These are phyloP conservation scores for Waitea zeae DNA, from an alignment of 1,284 basidiomycete species.

Conservation along the genomic window DNA sequence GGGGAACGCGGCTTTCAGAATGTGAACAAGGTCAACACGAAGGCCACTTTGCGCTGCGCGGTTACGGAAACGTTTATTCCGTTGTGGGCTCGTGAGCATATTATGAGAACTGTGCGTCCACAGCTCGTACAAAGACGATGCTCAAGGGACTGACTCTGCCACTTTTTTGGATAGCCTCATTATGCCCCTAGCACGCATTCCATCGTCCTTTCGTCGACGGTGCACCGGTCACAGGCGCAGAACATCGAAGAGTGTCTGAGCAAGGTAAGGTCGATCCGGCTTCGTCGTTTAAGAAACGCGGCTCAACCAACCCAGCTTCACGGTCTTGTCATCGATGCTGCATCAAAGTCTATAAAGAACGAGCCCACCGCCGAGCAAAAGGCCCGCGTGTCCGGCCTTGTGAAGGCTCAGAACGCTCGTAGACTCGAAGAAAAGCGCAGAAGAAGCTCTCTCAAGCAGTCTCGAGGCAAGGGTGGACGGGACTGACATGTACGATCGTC, in stretches of 20 bases:
- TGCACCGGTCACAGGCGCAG: conserved; percentile 54
- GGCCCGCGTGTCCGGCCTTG: too few species aligned
- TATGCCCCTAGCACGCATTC: conserved; percentile 49
- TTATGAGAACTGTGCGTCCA: conserved; percentile 31
- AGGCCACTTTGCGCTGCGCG: conserved; percentile 42
- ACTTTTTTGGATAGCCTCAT: conserved; percentile 24
- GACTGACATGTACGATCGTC: too few species aligned
- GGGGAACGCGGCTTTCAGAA: conserved; percentile 26
- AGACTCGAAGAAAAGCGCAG: too few species aligned
- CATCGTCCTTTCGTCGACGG: conserved; percentile 47
- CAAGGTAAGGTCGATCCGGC: conserved; percentile 25
- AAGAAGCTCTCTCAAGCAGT: too few species aligned
- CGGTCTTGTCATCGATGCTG: conserved; percentile 25
- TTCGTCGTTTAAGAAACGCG: background rate
- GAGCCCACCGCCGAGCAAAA: conserved; percentile 38
- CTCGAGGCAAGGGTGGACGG: too few species aligned
- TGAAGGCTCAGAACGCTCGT: too few species aligned
- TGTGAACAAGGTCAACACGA: conserved; percentile 72
- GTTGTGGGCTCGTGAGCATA: conserved; percentile 33
- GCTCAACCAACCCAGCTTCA: conserved; percentile 27
- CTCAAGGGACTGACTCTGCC: conserved; percentile 2
- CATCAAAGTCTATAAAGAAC: conserved; percentile 27
- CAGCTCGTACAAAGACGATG: conserved; percentile 1
- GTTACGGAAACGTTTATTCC: conserved; percentile 51
- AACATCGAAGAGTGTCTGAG: conserved; percentile 54